Evolutionary conservation across 2,329 filamentous ascomycete species (phyloP).

Genomic region (Knufia fluminis): DNA sequence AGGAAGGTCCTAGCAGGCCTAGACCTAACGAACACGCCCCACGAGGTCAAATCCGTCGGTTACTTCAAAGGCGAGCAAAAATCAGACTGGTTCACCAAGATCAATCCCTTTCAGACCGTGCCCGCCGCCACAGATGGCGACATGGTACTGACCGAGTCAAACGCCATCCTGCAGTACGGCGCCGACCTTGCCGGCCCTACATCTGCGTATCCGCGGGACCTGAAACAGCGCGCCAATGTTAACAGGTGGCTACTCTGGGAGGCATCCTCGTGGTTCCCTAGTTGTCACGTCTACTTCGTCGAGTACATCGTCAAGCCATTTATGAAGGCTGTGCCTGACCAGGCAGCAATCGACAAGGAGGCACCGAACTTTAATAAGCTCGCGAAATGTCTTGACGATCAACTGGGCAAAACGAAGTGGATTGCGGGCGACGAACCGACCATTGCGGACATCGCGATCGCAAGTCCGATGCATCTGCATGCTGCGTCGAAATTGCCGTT

Average conservation of each 20-base stretch:
- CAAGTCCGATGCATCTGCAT: slow-evolving; percentile 33
- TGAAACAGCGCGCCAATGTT: slow-evolving; percentile 31
- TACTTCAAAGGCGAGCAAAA: slow-evolving; percentile 36
- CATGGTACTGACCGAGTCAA: slow-evolving; percentile 34
- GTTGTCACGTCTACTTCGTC: slow-evolving; percentile 34
- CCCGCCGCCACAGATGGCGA: slow-evolving; percentile 33
- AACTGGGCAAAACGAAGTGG: slow-evolving; percentile 31
- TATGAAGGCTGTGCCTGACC: slow-evolving; percentile 29
- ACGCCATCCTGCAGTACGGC: slow-evolving; percentile 35
- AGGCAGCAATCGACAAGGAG: slow-evolving; percentile 28
- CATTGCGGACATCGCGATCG: slow-evolving; percentile 36
- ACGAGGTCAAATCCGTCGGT: slow-evolving; percentile 30
- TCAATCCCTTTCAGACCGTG: slow-evolving; percentile 29
- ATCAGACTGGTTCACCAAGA: slow-evolving; percentile 21
- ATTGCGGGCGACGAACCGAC: slow-evolving; percentile 30
- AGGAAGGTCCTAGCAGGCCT: slow-evolving; percentile 35
- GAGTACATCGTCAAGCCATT: slow-evolving; percentile 35
- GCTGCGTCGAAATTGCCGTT: slow-evolving; percentile 29
- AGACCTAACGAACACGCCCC: slow-evolving; percentile 29
- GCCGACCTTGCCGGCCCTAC: slow-evolving; percentile 28
- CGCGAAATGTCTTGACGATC: slow-evolving; percentile 31
- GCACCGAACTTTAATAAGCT: slow-evolving; percentile 29
- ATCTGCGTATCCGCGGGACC: slow-evolving; percentile 32
- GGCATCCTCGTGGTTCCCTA: slow-evolving; percentile 33
- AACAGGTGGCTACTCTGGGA: slow-evolving; percentile 39